Evolutionary conservation across 2,329 filamentous ascomycete species (phyloP), one percentile per base, ranked within the genome.

Genomic region (Diaporthe batatas): DNA sequence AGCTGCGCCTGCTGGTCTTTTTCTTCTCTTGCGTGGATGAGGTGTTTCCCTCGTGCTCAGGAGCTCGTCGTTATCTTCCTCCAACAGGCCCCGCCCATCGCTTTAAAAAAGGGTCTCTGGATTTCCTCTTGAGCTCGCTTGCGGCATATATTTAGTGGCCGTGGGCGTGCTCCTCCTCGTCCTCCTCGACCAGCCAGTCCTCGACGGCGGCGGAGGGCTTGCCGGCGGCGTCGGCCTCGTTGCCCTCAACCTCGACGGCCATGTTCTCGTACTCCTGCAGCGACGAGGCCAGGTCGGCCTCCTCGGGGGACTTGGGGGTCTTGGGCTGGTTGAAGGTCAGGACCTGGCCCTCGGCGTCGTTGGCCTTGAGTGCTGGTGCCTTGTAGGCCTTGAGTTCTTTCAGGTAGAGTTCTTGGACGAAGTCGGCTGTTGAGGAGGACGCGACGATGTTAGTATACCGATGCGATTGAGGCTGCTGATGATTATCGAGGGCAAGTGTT

Each of bases 371-470:
- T 78, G 91, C 87, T 72, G 93, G 88, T 76, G 92, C 87, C 91
- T 98, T 98, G 93, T 98, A 98, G 85, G 91, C 91, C 87, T 96
- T 96, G 82, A 99, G 91, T 86, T 98, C 95, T 84, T 92, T 93
- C 79, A 99, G 91, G 90, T 99, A 99, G 82, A 99, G 91, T 83
- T 98, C 96, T 87, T 98, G 96, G 80, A 99, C 94, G 81, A 98
- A 91, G 85, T 99, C 96, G 91, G 94, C 96, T 98, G 82, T 76
- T 76, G 68, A 34, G 68, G 34, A 44, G 44, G 55, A 69, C 54
- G 74, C 72, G 70, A 68, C 74, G 36, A 68, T 68, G 79, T 82
- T 78, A 82, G 78, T 14, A 42, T 34, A 71, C 53, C 14, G 62
- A 18, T 36, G 47, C 62, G 53, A 32, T 44, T 64, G n/a, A 32